Conservation (phyloP, 164 flowering plant genomes). For the Piper betle region DNA sequence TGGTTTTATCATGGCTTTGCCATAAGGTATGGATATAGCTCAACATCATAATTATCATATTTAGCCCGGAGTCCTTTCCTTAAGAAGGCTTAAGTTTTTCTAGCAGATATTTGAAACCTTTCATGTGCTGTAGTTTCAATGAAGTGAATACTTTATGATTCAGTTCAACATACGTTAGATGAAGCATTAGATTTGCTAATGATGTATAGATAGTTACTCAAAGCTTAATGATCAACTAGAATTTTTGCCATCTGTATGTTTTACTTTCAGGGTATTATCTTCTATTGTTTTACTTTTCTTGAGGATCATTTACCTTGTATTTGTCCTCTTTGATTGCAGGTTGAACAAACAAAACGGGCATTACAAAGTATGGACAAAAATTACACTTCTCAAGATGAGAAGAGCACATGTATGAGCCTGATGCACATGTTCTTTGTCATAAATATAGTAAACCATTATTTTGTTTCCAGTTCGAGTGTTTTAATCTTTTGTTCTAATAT, state of each 20-base stretch:
- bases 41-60: background rate
- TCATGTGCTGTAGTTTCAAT: background rate
- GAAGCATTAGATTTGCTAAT: too few relatives aligned
- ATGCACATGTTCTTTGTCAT: background rate
- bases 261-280: too few relatives aligned
- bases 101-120: background rate
- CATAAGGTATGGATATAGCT: constrained; percentile 42
- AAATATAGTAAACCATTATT: background rate
- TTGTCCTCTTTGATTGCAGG: constrained; percentile 26
- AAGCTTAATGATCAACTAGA: background rate
- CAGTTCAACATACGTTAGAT: too few relatives aligned
- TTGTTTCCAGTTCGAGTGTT: background rate
- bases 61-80: background rate
- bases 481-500: too few relatives aligned
- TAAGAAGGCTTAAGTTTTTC: background rate
- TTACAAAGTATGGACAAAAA: constrained; percentile 53
- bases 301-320: background rate
- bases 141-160: background rate
- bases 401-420: constrained; percentile 41
- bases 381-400: constrained; percentile 62
- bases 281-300: constrained; percentile 1
- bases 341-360: constrained; percentile 32
- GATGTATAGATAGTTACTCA: too few relatives aligned
- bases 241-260: background rate
- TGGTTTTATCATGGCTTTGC: constrained; percentile 67